Percentiles rank a stretch among this genome's conserved stretches.
phyloP scores from a whole-genome alignment of 345 rosid genomes.

The Eucalyptus curtisii region DNA sequence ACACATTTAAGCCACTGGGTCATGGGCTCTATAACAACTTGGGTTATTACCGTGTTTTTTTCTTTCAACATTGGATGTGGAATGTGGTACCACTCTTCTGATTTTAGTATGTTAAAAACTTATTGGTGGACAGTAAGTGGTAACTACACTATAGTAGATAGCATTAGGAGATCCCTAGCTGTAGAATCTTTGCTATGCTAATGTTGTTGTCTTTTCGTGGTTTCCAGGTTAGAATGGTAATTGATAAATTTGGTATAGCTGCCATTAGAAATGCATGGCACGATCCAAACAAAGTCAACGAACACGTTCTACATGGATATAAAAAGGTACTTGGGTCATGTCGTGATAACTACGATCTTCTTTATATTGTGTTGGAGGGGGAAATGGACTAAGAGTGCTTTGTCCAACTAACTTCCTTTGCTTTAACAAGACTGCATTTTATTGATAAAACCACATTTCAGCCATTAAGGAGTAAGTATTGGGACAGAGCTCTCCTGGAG shows the following conservation, averaged over 20 bases:
- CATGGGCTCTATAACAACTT: not conserved
- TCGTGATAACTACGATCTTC: not conserved
- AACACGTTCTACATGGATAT: conserved; percentile 54
- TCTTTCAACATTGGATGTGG: not conserved
- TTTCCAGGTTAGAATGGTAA: conserved; percentile 51
- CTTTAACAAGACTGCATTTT: not conserved
- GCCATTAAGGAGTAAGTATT: conserved; percentile 62
- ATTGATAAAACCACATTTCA: conserved; percentile 10
- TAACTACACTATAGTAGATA: not conserved
- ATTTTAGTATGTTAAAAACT: not conserved
- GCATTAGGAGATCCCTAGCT: not conserved
- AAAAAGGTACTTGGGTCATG: conserved; percentile 44
- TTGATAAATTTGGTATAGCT: conserved; percentile 62
- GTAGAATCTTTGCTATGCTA: not conserved
- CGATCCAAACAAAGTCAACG: conserved; percentile 38
- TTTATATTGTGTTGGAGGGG: not conserved
- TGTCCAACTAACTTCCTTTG: not conserved
- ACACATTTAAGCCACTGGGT: not conserved
- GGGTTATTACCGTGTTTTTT: not conserved
- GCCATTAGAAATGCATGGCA: conserved; percentile 69
- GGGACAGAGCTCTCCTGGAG: conserved; percentile 79
- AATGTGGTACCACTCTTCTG: not conserved
- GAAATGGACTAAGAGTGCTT: not conserved
- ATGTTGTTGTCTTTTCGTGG: not conserved
- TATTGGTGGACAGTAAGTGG: not conserved